These are phyloP conservation scores for Geotrichum ghanense DNA, from an alignment of 805 yeast species.

Conservation along the genomic window DNA sequence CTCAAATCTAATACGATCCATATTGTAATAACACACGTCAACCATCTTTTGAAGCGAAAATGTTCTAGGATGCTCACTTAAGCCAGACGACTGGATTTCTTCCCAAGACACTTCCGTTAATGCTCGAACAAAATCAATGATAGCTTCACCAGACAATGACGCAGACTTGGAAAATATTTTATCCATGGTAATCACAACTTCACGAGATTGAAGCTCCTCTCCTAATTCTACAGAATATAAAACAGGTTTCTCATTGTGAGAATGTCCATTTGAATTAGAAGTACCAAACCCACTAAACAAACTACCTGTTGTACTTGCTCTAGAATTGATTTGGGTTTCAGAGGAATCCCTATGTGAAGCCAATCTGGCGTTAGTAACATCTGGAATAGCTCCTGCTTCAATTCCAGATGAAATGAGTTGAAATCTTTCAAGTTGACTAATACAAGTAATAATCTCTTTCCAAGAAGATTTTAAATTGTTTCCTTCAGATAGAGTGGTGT, in stretches of 20 bases:
- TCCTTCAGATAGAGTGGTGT: constrained; percentile 74
- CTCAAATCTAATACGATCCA: constrained; percentile 90
- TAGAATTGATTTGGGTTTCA: constrained; percentile 9
- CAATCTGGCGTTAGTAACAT: constrained; percentile 63
- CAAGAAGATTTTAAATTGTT: constrained; percentile 62
- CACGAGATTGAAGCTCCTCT: constrained; percentile 24
- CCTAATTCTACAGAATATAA: constrained; percentile 21
- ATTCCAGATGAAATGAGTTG: constrained; percentile 83
- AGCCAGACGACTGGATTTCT: constrained; percentile 82
- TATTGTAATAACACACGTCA: constrained; percentile 94
- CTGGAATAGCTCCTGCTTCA: constrained; percentile 76
- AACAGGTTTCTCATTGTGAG: constrained; percentile 10
- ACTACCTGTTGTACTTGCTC: not conserved
- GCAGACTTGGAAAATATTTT: constrained; percentile 78
- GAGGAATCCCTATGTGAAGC: constrained; percentile 29
- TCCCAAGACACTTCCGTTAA: constrained; percentile 78
- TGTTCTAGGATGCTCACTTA: constrained; percentile 73
- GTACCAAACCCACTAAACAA: constrained; percentile 4
- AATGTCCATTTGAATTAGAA: constrained; percentile 1
- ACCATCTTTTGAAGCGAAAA: constrained; percentile 92
- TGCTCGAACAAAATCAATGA: constrained; percentile 78
- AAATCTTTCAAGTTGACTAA: constrained; percentile 85
- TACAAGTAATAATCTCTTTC: constrained; percentile 69
- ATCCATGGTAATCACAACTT: constrained; percentile 49
- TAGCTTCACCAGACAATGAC: constrained; percentile 68